These are phyloP conservation scores for Corylus americana DNA, from an alignment of 306 rosid species.

Conservation along the genomic window DNA sequence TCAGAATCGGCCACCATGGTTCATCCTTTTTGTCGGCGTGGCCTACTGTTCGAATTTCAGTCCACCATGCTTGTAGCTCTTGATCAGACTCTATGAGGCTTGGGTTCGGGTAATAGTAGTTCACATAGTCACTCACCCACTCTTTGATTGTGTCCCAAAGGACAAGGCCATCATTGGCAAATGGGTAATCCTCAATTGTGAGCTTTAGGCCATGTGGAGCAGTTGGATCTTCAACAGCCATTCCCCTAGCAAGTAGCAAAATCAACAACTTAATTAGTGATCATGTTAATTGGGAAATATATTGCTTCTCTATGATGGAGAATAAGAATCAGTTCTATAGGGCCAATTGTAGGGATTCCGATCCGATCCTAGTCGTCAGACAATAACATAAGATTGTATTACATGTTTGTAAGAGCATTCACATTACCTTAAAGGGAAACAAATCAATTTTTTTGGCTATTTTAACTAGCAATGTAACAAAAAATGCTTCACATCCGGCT, in stretches of 20 bases:
- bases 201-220: constrained; percentile 50
- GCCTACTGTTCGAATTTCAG: constrained; percentile 38
- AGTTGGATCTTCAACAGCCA: constrained; percentile 45
- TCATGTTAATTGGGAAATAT: too few relatives aligned
- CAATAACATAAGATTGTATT: neutral
- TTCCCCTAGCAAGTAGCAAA: constrained; percentile 41
- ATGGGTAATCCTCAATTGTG: constrained; percentile 45
- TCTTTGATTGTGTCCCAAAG: constrained; percentile 45
- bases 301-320: too few relatives aligned
- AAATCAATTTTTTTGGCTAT: too few relatives aligned
- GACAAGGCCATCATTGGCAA: constrained; percentile 49
- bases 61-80: constrained; percentile 88
- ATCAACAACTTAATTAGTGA: neutral
- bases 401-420: neutral
- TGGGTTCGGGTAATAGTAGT: constrained; percentile 23
- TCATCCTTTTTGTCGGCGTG: constrained; percentile 51
- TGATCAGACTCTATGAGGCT: constrained; percentile 20
- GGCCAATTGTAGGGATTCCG: too few relatives aligned
- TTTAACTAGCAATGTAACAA: too few relatives aligned
- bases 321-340: too few relatives aligned
- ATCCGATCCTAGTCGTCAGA: too few relatives aligned
- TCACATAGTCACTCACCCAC: constrained; percentile 47
- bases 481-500: too few relatives aligned
- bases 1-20: constrained; percentile 57
- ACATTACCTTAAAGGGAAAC: too few relatives aligned